Evolutionary conservation across 495 filamentous ascomycete genomes (phyloP), one percentile per base, ranked within the genome.

Genomic region (Penicillium salamii): DNA sequence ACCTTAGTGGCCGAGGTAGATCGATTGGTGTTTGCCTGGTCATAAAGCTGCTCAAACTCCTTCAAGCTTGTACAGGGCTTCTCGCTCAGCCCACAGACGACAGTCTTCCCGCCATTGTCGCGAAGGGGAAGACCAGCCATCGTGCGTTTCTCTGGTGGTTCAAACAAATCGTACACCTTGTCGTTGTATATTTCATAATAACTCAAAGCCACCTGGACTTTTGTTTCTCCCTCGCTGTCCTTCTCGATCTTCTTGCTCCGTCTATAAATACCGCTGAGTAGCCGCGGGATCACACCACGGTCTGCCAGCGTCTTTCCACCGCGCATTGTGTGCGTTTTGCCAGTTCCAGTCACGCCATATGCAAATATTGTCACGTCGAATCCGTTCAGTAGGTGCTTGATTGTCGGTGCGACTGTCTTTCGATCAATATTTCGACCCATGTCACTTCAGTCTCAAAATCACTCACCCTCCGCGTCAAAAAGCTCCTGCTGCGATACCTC

Each of bases 161-260:
- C 88, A 50, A 98, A 92, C 21, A 98, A 71, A 64, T 98, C 93
- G 58, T 84, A 96, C 5, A 98, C 91, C 65, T 89, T 90, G 67
- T 93, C 89, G 63, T 97, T 97, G 71, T 98, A 98, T 44, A 98
- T 97, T 60, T 98, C 93, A 70, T 96, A 98, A 70, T 98, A 98
- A 32, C 87, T 92, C 59, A 98, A 81, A 12, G 83, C 78, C 7
- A 96, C 90, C 28, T 80, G 73, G 34, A 95, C 90, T 2, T 73
- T 77, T 0, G 84, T 93, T 33, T 81, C 79, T 2, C 86, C 91
- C 7, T 78, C 77, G 36, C 84, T 83, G 54, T 97, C 91, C 63
- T 93, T 96, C 49, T 85, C 82, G 5, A 96, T 84, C 73, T 96
- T 97, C 58, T 88, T 85, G 33, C 85, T 85, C 29, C 87, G 75